Conservation (phyloP, 2,329 filamentous ascomycete genomes). For the Cercospora sp. region DNA sequence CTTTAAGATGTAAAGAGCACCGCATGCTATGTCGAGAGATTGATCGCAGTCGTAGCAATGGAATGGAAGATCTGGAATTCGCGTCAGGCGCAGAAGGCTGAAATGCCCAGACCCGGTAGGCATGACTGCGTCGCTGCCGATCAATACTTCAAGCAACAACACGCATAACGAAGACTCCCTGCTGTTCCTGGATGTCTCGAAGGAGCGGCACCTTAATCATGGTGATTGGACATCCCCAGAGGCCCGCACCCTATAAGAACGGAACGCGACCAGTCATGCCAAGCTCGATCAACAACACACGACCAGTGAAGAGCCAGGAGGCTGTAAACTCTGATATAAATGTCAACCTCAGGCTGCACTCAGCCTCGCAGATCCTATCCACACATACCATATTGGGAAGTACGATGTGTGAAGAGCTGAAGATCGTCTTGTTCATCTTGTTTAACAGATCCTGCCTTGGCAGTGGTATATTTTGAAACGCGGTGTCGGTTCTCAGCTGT, state of each 20-base stretch:
- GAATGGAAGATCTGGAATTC: background rate
- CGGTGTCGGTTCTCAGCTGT: background rate
- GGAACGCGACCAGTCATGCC: background rate
- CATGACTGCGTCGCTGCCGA: background rate
- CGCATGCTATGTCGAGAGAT: background rate
- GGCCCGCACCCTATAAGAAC: background rate
- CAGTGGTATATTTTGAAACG: background rate
- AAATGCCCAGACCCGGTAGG: background rate
- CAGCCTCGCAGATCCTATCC: slow-evolving; percentile 3
- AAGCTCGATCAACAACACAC: background rate
- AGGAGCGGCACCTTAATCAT: background rate
- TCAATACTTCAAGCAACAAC: background rate
- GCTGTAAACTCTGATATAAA: slow-evolving; percentile 3
- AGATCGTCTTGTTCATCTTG: slow-evolving; percentile 2
- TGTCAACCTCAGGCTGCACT: background rate
- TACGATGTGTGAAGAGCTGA: background rate
- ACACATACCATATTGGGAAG: slow-evolving; percentile 4
- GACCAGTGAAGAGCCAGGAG: background rate
- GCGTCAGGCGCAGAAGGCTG: background rate
- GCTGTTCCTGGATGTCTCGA: background rate
- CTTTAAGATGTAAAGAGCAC: too few relatives aligned
- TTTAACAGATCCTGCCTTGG: background rate
- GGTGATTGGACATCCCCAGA: background rate
- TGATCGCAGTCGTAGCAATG: background rate
- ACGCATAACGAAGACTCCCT: background rate